Evolutionary conservation across 1,284 basidiomycete genomes (phyloP).

Genomic region (Athelia sp.): DNA sequence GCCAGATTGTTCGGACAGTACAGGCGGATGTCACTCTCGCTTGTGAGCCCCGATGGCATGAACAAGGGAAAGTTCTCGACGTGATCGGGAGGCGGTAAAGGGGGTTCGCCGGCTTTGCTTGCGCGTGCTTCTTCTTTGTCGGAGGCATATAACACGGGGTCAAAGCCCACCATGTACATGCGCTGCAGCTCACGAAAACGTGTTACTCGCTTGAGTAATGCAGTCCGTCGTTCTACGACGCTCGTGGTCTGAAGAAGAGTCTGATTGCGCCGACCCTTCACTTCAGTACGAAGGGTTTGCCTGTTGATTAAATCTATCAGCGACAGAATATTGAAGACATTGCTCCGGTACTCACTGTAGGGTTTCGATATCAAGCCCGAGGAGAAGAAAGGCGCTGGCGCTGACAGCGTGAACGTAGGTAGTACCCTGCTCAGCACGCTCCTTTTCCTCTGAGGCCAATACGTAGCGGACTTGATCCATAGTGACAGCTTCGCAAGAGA

Average conservation of each 20-base stretch:
- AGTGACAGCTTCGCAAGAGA: too few relatives aligned
- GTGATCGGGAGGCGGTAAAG: neutral
- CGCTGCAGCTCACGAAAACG: neutral
- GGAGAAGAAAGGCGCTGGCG: conserved; percentile 6
- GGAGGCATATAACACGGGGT: neutral
- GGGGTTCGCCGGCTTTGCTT: too few relatives aligned
- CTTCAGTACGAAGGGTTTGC: too few relatives aligned
- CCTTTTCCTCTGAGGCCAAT: neutral
- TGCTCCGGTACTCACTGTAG: conserved; percentile 9
- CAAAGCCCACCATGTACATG: neutral
- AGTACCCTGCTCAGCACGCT: neutral
- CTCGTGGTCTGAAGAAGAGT: neutral
- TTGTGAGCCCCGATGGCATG: neutral
- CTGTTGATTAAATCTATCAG: too few relatives aligned
- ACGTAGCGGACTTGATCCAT: too few relatives aligned
- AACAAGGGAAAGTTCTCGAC: neutral
- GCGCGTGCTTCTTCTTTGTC: neutral
- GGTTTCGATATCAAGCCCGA: conserved; percentile 11
- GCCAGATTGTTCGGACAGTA: conserved; percentile 4
- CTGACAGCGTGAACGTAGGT: conserved; percentile 3
- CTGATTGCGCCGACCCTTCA: too few relatives aligned
- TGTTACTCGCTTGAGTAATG: neutral
- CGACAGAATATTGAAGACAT: too few relatives aligned
- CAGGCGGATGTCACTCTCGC: too few relatives aligned
- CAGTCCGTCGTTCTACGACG: neutral